These are phyloP conservation scores for Xylaria nigripes DNA, from an alignment of 495 filamentous ascomycete genomes.

Conservation along the genomic window DNA sequence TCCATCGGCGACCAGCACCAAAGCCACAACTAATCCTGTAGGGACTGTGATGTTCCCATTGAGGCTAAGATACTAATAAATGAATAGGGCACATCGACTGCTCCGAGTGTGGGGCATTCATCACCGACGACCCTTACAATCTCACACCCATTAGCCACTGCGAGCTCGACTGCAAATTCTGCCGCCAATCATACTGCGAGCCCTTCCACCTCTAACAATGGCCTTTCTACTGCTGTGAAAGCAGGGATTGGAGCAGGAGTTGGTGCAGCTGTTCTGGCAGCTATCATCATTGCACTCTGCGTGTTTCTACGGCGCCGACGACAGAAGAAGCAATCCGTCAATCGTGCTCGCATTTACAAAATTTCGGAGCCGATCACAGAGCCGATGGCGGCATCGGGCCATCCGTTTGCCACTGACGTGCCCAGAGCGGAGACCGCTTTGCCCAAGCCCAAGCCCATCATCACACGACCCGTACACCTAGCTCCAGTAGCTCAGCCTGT, in stretches of 20 bases:
- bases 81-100: neutral
- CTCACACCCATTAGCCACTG: no score
- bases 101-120: neutral
- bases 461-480: neutral
- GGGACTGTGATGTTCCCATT: neutral
- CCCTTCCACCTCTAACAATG: constrained; percentile 5
- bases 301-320: constrained; percentile 27
- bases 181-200: no score
- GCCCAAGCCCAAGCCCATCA: constrained; percentile 16
- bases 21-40: neutral
- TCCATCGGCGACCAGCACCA: no score
- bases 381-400: constrained; percentile 32
- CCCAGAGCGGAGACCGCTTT: constrained; percentile 10
- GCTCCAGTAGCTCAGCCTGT: neutral
- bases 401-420: constrained; percentile 25
- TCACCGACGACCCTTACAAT: constrained; percentile 4
- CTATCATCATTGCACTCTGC: constrained; percentile 22
- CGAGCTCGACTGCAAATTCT: no score
- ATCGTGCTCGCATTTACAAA: constrained; percentile 22
- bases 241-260: constrained; percentile 38
- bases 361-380: constrained; percentile 42
- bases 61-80: neutral
- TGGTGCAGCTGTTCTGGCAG: constrained; percentile 25
- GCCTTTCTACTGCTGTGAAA: constrained; percentile 29
- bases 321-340: constrained; percentile 14